Evolutionary conservation across 805 yeast species (phyloP), one percentile per base, ranked within the genome.

Genomic region (Candida khao-thaluensis): DNA sequence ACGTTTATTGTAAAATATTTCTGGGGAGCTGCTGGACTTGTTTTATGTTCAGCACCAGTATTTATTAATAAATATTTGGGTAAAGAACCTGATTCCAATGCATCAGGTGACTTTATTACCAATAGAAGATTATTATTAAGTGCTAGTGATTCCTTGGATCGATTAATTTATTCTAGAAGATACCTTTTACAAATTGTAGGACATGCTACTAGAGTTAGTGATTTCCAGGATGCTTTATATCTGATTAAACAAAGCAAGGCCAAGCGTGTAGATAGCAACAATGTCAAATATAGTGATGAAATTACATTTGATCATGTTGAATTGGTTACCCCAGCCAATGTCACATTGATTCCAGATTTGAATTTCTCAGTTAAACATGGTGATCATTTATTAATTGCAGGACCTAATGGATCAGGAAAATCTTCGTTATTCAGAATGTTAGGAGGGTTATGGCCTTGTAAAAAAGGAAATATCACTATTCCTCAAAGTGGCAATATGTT

Each of bases 331-430:
- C 98, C 98, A 0, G 81, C 83, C 3, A 83, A 87, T 40, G 90
- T 85, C 30, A 72, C 81, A 0, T 69, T 90, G 32, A 81, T 85
- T 16, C 69, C 76, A 30, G 74, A 77, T 26, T 70, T 90, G 50
- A 70, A 77, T 18, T 89, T 90, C 59, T 74, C 81, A 36, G 76
- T 90, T 38, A 76, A 82, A 45, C 83, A 78, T 23, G 96, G 96
- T 24, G 82, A 89, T 37, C 93, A 90, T 60, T 68, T 90, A 36
- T 71, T 90, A 38, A 89, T 90, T 56, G 89, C 91, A 7, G 98
- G 98, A 0, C 97, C 97, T 10, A 90, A 90, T 56, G 98, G 98
- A 1, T 85, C 95, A 47, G 98, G 98, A 18, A 90, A 90, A 63
- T 89, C 96, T 0, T 90, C 97, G 0, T 66, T 90, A 41, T 90